Evolutionary conservation across 2,329 filamentous ascomycete species (phyloP).

Genomic region (Pseudocercospora pini-densiflorae): DNA sequence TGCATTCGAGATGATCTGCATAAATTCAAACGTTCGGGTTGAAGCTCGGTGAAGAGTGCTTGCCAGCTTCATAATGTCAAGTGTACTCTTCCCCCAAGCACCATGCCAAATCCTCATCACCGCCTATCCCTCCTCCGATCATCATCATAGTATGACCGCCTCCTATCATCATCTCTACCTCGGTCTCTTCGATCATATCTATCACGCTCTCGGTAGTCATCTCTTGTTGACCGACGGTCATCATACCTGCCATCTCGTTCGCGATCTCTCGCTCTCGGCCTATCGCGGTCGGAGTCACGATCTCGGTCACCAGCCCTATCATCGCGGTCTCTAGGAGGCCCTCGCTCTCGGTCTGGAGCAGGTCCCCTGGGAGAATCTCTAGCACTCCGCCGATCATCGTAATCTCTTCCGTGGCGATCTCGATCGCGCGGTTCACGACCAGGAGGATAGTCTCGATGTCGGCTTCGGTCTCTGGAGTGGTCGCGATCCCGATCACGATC

Average conservation of each 20-base stretch:
- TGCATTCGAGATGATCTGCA: neutral
- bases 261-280: constrained; percentile 30
- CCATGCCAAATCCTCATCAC: neutral
- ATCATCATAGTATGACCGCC: constrained; percentile 31
- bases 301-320: constrained; percentile 30
- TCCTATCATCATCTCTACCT: constrained; percentile 28
- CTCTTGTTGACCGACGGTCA: constrained; percentile 29
- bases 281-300: constrained; percentile 35
- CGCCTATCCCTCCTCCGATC: constrained; percentile 24
- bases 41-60: neutral
- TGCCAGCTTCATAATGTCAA: neutral
- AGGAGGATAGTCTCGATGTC: constrained; percentile 18
- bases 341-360: constrained; percentile 74
- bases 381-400: constrained; percentile 66
- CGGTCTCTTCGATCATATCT: constrained; percentile 34
- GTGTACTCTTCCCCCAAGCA: neutral
- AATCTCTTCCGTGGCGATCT: constrained; percentile 28
- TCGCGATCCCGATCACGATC: constrained; percentile 30
- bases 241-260: constrained; percentile 36
- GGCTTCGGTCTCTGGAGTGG: constrained; percentile 9
- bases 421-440: constrained; percentile 19
- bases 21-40: neutral
- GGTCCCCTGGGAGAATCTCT: constrained; percentile 78
- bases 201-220: constrained; percentile 32
- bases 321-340: constrained; percentile 48